phyloP scores from a whole-genome alignment of 257 asterid genomes.

The Rubia yunnanensis region DNA sequence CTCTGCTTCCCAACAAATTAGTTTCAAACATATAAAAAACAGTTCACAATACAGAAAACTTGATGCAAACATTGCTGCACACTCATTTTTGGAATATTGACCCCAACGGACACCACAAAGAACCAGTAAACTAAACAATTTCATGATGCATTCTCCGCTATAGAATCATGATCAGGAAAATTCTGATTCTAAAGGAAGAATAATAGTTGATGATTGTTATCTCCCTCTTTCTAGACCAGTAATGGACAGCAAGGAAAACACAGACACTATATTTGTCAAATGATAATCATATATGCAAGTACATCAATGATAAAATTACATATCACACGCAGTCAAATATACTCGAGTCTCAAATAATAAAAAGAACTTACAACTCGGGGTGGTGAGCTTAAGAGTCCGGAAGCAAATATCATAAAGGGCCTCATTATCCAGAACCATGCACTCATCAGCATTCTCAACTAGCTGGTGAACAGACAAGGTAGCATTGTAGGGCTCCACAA shows the following conservation, averaged over 20 bases:
- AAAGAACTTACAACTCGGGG: conserved; percentile 62
- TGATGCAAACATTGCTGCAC: neutral
- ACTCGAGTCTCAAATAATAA: neutral
- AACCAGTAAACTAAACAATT: neutral
- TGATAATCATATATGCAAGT: neutral
- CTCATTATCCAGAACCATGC: conserved; percentile 75
- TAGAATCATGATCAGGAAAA: no score
- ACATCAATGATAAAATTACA: neutral
- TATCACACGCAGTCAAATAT: neutral
- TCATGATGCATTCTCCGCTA: neutral
- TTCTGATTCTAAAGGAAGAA: neutral
- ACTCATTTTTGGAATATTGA: neutral
- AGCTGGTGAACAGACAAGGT: conserved; percentile 77
- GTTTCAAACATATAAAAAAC: neutral
- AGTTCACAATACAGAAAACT: neutral
- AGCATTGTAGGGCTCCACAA: conserved; percentile 76
- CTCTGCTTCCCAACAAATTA: neutral
- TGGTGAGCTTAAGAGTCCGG: conserved; percentile 64
- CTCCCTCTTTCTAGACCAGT: neutral
- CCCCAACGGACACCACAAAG: neutral
- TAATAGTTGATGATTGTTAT: neutral
- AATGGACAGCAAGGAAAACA: neutral
- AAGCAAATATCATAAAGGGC: conserved; percentile 66
- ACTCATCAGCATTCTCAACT: conserved; percentile 75
- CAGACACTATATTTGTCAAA: neutral